These are phyloP conservation scores for Daucus carota DNA, from an alignment of 129 eudicot species.

Conservation along the genomic window DNA sequence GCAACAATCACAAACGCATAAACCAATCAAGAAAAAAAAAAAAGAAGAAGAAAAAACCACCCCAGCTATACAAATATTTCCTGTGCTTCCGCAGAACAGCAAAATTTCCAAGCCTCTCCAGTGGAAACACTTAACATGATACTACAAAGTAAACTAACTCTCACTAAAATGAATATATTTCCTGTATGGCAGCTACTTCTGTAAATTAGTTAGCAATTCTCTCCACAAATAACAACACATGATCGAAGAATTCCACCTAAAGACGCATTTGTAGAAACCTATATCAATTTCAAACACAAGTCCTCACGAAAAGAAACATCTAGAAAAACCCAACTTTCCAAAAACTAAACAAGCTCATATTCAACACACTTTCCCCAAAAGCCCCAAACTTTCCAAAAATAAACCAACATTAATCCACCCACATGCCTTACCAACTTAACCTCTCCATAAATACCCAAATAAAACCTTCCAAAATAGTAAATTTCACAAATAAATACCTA, in stretches of 20 bases:
- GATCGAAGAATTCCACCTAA: not conserved
- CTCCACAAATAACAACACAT: not conserved
- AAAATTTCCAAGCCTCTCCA: not conserved
- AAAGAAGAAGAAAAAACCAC: not conserved
- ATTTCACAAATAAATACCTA: not conserved
- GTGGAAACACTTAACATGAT: not conserved
- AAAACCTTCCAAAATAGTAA: not conserved
- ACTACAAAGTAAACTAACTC: not conserved
- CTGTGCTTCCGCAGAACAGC: not conserved
- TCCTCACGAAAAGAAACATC: not conserved
- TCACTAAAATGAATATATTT: no score
- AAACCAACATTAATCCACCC: not conserved
- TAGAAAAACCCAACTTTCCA: not conserved
- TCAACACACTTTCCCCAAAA: not conserved
- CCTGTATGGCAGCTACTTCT: no score
- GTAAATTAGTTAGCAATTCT: not conserved
- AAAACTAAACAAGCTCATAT: not conserved
- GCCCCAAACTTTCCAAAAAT: constrained; percentile 15
- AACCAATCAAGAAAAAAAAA: not conserved
- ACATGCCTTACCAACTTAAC: constrained; percentile 10
- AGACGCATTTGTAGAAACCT: not conserved
- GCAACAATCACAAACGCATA: constrained; percentile 21
- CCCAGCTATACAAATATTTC: not conserved
- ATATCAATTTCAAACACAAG: not conserved
- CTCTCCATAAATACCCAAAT: not conserved